Conservation (phyloP, 2,329 filamentous ascomycete genomes). For the Cryphonectria japonica region DNA sequence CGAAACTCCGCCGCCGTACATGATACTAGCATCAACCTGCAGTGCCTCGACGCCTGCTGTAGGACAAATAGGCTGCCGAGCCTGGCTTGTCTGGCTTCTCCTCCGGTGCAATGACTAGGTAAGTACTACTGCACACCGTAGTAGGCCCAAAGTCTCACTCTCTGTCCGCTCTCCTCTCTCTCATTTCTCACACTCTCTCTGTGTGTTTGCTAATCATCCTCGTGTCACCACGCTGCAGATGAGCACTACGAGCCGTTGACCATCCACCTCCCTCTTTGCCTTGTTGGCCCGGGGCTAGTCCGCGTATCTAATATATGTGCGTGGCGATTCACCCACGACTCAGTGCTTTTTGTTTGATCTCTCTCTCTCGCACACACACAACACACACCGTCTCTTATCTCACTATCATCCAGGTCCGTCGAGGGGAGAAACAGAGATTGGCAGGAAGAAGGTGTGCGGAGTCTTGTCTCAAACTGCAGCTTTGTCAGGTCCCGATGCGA, state of each 20-base stretch:
- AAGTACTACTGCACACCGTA: background rate
- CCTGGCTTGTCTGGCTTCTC: slow-evolving; percentile 5
- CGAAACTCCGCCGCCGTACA: slow-evolving; percentile 9
- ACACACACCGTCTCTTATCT: background rate
- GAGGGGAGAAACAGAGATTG: background rate
- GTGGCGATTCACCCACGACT: background rate
- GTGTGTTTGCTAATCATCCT: background rate
- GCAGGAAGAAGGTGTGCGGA: background rate
- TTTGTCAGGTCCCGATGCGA: slow-evolving; percentile 4
- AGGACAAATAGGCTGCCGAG: background rate
- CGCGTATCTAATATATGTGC: background rate
- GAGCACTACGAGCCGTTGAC: background rate
- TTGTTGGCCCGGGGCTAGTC: background rate
- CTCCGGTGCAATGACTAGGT: background rate
- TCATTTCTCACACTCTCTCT: background rate
- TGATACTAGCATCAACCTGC: slow-evolving; percentile 7
- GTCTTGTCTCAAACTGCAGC: background rate
- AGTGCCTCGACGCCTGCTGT: background rate
- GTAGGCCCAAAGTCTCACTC: background rate
- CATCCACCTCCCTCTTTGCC: too few relatives aligned
- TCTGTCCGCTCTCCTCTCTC: background rate
- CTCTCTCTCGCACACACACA: background rate
- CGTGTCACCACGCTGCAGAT: background rate
- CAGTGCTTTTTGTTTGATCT: background rate
- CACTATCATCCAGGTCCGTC: background rate